Evolutionary conservation across 257 asterid species (phyloP), one percentile per base, ranked within the genome.

Genomic region (Primulina eburnea): DNA sequence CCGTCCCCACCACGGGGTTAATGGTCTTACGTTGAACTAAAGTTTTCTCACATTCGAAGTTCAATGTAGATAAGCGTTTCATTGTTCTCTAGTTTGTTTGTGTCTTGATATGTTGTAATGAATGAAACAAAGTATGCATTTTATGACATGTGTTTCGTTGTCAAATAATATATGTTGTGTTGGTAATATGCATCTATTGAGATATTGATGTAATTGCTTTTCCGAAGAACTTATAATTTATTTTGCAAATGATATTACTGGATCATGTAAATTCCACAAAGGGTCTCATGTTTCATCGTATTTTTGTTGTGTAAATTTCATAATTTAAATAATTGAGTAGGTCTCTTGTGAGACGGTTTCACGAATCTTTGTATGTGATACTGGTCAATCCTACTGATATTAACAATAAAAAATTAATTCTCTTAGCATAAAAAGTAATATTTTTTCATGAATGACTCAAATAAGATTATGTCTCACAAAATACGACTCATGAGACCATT

Each of bases 1-100:
- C 60, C 84, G 88, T 32, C 82, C 86, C 29, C 86, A 78, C 73
- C 82, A 80, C 10, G 83, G 77, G 0, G 78, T 76, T 55, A 83
- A 76, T 37, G 85, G 78, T 75, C 85, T 83, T 65, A 83, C 68
- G 75, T 66, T 83, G 77, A 79, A 80, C 43, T 82, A 35, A 73
- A 69, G n/a, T 6, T 35, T 14, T 26, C 7, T 58, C 14, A 33
- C 61, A 56, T 68, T 57, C 63, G 79, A 62, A 60, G 65, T 20
- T 38, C 8, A 56, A 14, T 24, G 26, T 60, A 24, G 20, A 29
- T 50, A 64, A 64, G 69, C 56, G 24, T n/a, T 59, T 55, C 62
- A n/a, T 55, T 52, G 38, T 26, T 63, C 32, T 52, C 62, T 62
- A 57, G 62, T 56, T 70, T n/a, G n/a, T n/a, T 71, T 30, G 61